Evolutionary conservation across 2,329 filamentous ascomycete species (phyloP).

Genomic region (Phialophora verrucosa): DNA sequence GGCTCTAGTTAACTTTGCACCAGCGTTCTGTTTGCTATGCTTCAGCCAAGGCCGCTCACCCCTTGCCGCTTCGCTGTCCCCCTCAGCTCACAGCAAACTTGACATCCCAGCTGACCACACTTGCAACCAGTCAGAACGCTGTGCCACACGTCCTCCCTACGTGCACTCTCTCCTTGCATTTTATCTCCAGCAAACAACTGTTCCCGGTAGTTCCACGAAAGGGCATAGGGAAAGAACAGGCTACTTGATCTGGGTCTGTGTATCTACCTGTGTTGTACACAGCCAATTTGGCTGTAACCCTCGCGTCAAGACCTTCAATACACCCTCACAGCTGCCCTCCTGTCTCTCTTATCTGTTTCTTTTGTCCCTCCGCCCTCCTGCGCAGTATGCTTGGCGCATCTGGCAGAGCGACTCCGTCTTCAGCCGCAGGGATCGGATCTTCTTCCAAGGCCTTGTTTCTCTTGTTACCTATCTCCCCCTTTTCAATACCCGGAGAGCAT

Average conservation of each 20-base stretch:
- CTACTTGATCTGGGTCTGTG: neutral
- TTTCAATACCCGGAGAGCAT: neutral
- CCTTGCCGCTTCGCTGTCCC: neutral
- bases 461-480: neutral
- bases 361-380: neutral
- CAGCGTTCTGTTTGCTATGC: neutral
- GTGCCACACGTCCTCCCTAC: neutral
- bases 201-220: neutral
- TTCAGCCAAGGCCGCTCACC: neutral
- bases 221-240: neutral
- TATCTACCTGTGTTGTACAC: constrained; percentile 3
- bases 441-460: neutral
- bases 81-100: neutral
- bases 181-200: neutral
- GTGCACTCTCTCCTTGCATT: constrained; percentile 1
- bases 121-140: neutral
- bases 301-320: neutral
- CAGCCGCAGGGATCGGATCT: neutral
- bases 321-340: constrained; percentile 2
- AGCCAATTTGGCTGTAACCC: neutral
- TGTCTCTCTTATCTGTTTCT: neutral
- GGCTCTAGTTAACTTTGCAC: neutral
- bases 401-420: neutral
- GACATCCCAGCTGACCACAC: neutral
- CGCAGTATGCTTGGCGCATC: neutral